Percentiles rank a stretch among this genome's conserved stretches.
Conservation (phyloP, 2,329 filamentous ascomycete genomes). For the Neophaeococcomyces aloes region DNA sequence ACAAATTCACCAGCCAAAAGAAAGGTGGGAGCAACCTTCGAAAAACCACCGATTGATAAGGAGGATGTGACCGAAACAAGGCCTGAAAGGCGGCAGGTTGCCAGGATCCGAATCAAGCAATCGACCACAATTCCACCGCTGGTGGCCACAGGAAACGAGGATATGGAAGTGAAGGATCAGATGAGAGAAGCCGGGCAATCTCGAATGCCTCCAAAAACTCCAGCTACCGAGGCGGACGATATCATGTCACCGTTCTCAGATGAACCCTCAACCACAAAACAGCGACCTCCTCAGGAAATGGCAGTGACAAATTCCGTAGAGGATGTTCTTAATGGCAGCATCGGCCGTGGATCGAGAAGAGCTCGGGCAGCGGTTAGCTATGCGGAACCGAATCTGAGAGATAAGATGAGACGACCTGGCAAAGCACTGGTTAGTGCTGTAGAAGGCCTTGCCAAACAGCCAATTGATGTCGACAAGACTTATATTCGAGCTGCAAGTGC, state of each 20-base stretch:
- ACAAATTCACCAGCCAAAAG: constrained; percentile 21
- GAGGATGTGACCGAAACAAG: not conserved
- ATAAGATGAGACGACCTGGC: constrained; percentile 73
- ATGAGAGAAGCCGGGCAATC: not conserved
- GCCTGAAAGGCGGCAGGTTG: not conserved
- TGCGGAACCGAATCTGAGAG: constrained; percentile 67
- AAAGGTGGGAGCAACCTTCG: constrained; percentile 9
- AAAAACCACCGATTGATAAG: constrained; percentile 9
- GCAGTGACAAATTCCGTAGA: constrained; percentile 20
- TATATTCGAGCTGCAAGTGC: not conserved
- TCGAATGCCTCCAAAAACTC: constrained; percentile 18
- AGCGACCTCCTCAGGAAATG: constrained; percentile 13
- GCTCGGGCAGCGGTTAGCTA: constrained; percentile 63
- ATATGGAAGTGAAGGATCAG: constrained; percentile 1
- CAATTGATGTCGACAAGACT: constrained; percentile 36
- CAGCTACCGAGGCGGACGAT: constrained; percentile 10
- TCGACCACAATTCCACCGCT: not conserved
- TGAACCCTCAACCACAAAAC: constrained; percentile 16
- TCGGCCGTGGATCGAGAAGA: constrained; percentile 55
- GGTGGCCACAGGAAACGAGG: not conserved
- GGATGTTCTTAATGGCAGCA: constrained; percentile 32
- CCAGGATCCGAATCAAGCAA: not conserved
- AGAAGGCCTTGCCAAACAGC: constrained; percentile 35
- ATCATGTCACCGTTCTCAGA: constrained; percentile 16
- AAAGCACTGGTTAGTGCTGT: constrained; percentile 69